A percentile compares a stretch with the other conserved stretches of the same genome.
Conservation (phyloP, 495 filamentous ascomycete species). For the Lasiosphaeriaceae sp. region DNA sequence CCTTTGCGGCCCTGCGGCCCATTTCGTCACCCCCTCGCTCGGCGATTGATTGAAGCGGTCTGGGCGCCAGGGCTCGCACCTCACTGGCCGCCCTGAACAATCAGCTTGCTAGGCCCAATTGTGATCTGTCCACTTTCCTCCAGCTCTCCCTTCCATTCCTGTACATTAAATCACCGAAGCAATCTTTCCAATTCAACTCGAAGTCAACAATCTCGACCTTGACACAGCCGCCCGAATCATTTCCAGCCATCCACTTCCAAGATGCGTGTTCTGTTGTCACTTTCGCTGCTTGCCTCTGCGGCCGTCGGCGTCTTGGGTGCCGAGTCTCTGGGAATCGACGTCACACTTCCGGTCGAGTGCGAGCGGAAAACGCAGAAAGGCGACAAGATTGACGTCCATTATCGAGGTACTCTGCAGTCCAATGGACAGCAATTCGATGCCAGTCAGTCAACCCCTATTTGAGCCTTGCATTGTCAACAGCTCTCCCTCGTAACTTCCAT, state of each 20-base stretch:
- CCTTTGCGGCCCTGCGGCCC: too few species aligned
- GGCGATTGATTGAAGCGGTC: too few species aligned
- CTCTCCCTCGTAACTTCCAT: too few species aligned
- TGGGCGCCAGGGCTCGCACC: too few species aligned
- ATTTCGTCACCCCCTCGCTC: too few species aligned
- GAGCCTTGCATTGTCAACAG: too few species aligned
- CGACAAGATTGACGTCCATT: conserved; percentile 81
- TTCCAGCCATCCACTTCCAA: conserved; percentile 13
- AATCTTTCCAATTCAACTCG: too few species aligned
- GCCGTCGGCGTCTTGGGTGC: conserved; percentile 48
- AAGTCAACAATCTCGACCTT: too few species aligned
- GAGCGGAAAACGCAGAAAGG: conserved; percentile 70
- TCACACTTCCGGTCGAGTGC: conserved; percentile 62
- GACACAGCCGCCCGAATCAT: not conserved
- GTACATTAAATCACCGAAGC: too few species aligned
- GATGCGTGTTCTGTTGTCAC: conserved; percentile 56
- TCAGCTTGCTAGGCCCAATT: not conserved
- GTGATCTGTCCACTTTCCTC: not conserved
- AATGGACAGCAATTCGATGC: conserved; percentile 57
- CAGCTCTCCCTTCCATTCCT: too few species aligned
- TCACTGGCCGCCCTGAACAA: not conserved
- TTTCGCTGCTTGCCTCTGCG: conserved; percentile 51
- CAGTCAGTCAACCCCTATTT: conserved; percentile 27
- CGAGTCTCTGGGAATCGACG: conserved; percentile 66
- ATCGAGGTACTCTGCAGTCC: conserved; percentile 70